phyloP scores from a whole-genome alignment of 1,284 basidiomycete genomes.

The Moesziomyces globuligerus region DNA sequence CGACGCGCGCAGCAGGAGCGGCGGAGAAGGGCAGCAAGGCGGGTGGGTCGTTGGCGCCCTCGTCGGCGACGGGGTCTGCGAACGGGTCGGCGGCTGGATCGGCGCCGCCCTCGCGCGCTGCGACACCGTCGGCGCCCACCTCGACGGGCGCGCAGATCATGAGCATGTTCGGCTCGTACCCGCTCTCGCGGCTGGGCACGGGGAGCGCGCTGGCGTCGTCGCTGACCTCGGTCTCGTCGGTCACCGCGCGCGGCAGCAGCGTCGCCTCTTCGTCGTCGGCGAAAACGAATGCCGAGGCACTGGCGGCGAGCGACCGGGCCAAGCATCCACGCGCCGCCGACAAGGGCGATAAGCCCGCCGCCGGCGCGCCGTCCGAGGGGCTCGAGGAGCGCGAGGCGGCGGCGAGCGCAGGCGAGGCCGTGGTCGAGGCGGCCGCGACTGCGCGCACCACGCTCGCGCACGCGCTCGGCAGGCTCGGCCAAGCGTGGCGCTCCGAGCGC shows the following conservation, averaged over 20 bases:
- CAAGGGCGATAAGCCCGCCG: conserved; percentile 5
- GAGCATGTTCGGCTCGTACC: conserved; percentile 58
- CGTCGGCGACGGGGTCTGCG: conserved; percentile 8
- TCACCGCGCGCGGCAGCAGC: conserved; percentile 48
- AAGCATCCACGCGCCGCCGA: conserved; percentile 25
- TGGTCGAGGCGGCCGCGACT: conserved; percentile 19
- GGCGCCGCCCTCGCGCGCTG: conserved; percentile 27
- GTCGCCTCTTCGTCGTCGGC: conserved; percentile 32
- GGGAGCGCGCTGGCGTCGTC: conserved; percentile 32
- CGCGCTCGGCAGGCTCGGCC: conserved; percentile 7
- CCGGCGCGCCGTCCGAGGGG: no score
- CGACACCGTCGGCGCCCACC: conserved; percentile 34
- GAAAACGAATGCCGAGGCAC: conserved; percentile 40
- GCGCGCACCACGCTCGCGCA: conserved; percentile 28
- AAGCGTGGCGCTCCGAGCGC: conserved; percentile 15
- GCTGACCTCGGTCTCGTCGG: conserved; percentile 51
- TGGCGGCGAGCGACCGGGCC: conserved; percentile 29
- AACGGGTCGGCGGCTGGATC: conserved; percentile 37
- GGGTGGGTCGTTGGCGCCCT: conserved; percentile 1
- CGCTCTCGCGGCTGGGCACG: conserved; percentile 53
- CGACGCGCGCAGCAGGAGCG: neutral
- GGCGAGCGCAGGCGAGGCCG: neutral
- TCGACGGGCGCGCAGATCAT: conserved; percentile 49
- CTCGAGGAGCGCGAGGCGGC: neutral
- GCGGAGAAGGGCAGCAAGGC: conserved; percentile 13